Percentiles rank a stretch among this genome's conserved stretches.
Conservation (phyloP, 768 basidiomycete genomes). For the Tubosaeta brunneosetosa region DNA sequence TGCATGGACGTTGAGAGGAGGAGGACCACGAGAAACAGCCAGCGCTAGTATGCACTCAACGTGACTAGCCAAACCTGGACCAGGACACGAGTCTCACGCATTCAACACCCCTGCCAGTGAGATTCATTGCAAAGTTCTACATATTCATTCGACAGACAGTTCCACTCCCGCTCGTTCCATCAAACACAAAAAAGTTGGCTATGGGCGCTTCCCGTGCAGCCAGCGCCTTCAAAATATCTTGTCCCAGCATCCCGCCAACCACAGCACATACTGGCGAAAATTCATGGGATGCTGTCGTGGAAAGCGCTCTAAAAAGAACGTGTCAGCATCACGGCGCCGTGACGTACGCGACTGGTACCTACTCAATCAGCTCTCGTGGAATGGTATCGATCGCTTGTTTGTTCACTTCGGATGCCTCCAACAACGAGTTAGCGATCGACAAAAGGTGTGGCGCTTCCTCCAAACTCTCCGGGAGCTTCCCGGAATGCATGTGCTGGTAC, state of each 20-base stretch:
- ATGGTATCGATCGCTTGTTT: conserved; percentile 55
- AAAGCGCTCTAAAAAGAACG: conserved; percentile 50
- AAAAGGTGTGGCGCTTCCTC: conserved; percentile 53
- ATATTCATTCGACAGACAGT: conserved; percentile 57
- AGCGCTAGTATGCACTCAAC: conserved; percentile 10
- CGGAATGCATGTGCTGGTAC: conserved; percentile 58
- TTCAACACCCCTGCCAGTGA: neutral
- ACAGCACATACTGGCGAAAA: conserved; percentile 94
- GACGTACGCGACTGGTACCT: neutral
- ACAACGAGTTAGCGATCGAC: conserved; percentile 56
- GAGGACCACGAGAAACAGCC: conserved; percentile 8
- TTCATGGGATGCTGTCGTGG: conserved; percentile 70
- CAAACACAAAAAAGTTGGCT: conserved; percentile 87
- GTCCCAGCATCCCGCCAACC: conserved; percentile 89
- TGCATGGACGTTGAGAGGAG: conserved; percentile 29
- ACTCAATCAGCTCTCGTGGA: conserved; percentile 64
- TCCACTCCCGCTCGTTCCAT: conserved; percentile 74
- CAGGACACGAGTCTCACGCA: conserved; percentile 3
- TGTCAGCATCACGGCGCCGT: conserved; percentile 4
- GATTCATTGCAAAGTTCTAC: conserved; percentile 18
- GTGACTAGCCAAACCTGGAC: conserved; percentile 25
- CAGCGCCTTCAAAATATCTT: conserved; percentile 90
- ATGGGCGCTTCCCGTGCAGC: conserved; percentile 90
- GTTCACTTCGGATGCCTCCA: conserved; percentile 64
- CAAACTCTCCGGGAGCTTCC: conserved; percentile 50